Conservation (phyloP, 1,284 basidiomycete species). For the Leccinum griseonigrum region DNA sequence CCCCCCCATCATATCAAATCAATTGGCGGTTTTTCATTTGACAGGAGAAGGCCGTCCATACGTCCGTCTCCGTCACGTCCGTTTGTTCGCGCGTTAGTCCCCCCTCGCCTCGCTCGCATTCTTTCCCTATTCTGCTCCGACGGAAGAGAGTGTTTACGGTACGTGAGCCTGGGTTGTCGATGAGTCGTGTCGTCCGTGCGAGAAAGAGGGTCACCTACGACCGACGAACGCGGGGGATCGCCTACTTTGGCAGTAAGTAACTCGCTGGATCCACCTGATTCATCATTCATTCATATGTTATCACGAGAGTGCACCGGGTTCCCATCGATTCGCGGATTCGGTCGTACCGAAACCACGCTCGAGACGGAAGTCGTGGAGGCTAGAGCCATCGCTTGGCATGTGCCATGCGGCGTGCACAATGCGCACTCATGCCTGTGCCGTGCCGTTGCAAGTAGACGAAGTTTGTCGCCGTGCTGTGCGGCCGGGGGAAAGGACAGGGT, state of each 20-base stretch:
- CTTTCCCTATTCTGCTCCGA: conserved; percentile 9
- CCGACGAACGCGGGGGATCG: neutral
- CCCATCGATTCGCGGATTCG: neutral
- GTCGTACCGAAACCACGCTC: neutral
- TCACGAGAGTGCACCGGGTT: neutral
- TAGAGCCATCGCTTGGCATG: neutral
- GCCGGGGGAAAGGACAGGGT: too few relatives aligned
- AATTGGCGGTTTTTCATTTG: neutral
- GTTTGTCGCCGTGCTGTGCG: neutral
- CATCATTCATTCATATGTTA: neutral
- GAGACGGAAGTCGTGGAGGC: neutral
- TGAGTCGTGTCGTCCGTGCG: neutral
- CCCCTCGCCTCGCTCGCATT: conserved; percentile 15
- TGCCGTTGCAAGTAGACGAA: neutral
- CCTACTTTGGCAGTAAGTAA: neutral
- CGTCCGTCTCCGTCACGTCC: neutral
- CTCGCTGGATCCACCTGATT: neutral
- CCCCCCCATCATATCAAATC: neutral
- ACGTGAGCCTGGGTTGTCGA: neutral
- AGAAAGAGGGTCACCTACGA: neutral
- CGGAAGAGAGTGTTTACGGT: neutral
- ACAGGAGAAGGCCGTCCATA: conserved; percentile 10
- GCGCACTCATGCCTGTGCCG: neutral
- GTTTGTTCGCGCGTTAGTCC: neutral
- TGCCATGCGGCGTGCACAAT: neutral